Base-by-base conservation (phyloP, 2,329 filamentous ascomycete genomes). In the Thelonectria blattea region DNA sequence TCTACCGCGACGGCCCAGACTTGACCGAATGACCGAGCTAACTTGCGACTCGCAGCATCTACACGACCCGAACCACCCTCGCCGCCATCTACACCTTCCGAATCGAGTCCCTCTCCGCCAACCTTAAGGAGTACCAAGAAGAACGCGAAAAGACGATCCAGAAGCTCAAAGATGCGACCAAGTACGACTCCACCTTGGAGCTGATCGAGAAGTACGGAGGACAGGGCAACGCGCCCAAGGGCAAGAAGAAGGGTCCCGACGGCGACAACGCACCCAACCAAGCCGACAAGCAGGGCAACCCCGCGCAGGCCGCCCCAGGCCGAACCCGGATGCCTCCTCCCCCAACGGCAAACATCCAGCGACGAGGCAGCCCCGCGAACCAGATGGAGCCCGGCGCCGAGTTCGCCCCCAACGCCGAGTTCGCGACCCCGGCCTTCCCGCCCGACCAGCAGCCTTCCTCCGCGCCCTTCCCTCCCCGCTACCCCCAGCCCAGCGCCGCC, bases 181-280 rank as follows among this genome's bases (percentile, higher is more conserved):
- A 91, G 75, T 99, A 97, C 79, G 92, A 98, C 76, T 95, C 93
- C 32, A 99, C 95, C 1, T 87, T 96, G 71, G 88, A 97, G 73
- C 79, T 99, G 61, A 85, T 99, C 11, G 92, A 98, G 71, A 99
- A 98, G 71, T 99, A 99, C 74, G 93, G 93, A 37, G 91, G 87
- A 10, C 80, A 82, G 18, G 86, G 88, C 63, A 79, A 82, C 69
- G 79, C 80, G 71, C 66, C 78, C 5, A 71, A 71, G 14, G 71
- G 69, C 12, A 73, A 65, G 61, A 76, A 71, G 63, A 72, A 72
- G 46, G 72, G 70, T 27, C 62, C 68, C 5, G 58, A 57, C 22
- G 59, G 61, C 48, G 65, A 65, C 24, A 63, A 66, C 37, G 9
- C 24, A 15, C 50, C 52, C 50, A 51, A 32, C 15, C 47, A 57